phyloP scores from a whole-genome alignment of 352 stramenopile genomes.

The Globisporangium irregulare region DNA sequence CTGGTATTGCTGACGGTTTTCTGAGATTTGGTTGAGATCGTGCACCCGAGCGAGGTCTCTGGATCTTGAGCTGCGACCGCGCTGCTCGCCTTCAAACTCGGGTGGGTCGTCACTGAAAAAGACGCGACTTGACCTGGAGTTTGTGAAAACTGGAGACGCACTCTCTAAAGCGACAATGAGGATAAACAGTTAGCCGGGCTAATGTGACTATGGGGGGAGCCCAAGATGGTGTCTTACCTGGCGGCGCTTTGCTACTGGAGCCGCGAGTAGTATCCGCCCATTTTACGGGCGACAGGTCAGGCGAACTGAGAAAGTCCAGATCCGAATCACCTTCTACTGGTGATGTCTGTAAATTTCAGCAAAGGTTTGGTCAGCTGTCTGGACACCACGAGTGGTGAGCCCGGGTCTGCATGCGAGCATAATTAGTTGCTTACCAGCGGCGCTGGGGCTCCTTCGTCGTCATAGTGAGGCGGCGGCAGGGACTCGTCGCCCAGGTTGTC shows the following conservation, averaged over 20 bases:
- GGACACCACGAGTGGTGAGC: background rate
- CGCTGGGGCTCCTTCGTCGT: constrained; percentile 2
- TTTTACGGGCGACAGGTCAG: constrained; percentile 6
- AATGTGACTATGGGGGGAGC: background rate
- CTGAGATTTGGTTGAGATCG: background rate
- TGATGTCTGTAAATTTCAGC: constrained; percentile 1
- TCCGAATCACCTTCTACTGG: background rate
- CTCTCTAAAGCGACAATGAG: constrained; percentile 10
- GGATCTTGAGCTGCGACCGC: background rate
- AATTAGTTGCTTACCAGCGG: background rate
- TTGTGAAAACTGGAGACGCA: constrained; percentile 24
- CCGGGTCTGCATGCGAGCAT: too few relatives aligned
- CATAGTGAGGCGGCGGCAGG: constrained; percentile 19
- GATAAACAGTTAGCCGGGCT: background rate
- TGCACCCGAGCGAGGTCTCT: background rate
- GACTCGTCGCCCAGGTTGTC: constrained; percentile 16
- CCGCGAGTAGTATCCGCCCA: background rate
- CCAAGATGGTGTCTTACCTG: background rate
- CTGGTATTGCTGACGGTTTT: background rate
- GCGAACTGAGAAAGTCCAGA: constrained; percentile 6
- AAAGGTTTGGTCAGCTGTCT: background rate
- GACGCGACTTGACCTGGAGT: background rate
- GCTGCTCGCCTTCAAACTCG: background rate
- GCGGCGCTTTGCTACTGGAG: background rate
- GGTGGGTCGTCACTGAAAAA: constrained; percentile 2